phyloP scores from a whole-genome alignment of 805 yeast species.

The Millerozyma miso region DNA sequence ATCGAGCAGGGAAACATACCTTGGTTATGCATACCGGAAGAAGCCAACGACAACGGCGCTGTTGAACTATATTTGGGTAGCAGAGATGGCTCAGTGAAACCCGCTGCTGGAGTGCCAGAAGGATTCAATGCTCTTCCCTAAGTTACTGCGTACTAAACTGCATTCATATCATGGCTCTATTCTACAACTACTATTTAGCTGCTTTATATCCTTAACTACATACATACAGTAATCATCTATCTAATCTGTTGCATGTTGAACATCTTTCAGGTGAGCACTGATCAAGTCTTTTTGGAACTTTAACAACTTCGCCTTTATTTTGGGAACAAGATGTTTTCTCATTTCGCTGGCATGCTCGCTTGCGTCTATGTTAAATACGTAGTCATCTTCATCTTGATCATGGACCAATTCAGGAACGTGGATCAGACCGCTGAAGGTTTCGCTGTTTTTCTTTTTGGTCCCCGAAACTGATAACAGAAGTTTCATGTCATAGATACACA shows the following conservation, averaged over 20 bases:
- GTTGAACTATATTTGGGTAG: constrained; percentile 39
- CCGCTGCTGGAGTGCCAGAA: constrained; percentile 85
- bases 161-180: neutral
- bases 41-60: constrained; percentile 50
- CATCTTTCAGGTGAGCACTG: constrained; percentile 55
- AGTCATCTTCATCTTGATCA: constrained; percentile 68
- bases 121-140: constrained; percentile 50
- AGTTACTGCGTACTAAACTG: neutral
- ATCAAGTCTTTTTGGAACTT: constrained; percentile 63
- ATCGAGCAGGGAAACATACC: constrained; percentile 46
- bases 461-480: constrained; percentile 46
- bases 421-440: constrained; percentile 39
- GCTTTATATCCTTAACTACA: neutral
- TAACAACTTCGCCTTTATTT: constrained; percentile 43
- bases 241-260: constrained; percentile 43
- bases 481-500: constrained; percentile 67
- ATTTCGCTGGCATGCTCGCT: constrained; percentile 39
- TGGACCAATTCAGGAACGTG: constrained; percentile 67
- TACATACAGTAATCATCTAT: neutral
- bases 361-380: constrained; percentile 44
- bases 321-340: constrained; percentile 49
- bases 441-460: constrained; percentile 32
- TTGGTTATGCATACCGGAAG: constrained; percentile 49
- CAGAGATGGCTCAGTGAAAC: constrained; percentile 54
- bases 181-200: neutral